Evolutionary conservation across 2,329 filamentous ascomycete species (phyloP).

Genomic region (Alternaria sp.): DNA sequence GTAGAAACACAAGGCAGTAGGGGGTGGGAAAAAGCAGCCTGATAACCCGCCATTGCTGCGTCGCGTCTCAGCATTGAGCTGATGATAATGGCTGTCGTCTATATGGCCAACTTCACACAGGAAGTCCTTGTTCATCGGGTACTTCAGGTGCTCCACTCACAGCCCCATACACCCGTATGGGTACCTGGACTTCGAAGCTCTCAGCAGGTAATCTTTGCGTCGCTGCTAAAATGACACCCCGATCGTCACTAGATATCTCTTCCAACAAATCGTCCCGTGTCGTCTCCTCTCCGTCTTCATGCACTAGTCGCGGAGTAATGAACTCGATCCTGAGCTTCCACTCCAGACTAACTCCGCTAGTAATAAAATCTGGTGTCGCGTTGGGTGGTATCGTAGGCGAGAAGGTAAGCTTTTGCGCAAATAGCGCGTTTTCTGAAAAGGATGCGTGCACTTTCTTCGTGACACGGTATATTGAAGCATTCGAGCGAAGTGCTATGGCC

Average conservation of each 20-base stretch:
- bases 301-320: slow-evolving; percentile 72
- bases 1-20: not conserved
- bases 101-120: slow-evolving; percentile 34
- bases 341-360: slow-evolving; percentile 83
- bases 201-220: slow-evolving; percentile 82
- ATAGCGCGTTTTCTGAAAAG: slow-evolving; percentile 83
- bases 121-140: slow-evolving; percentile 44
- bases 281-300: slow-evolving; percentile 44
- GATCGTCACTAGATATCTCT: slow-evolving; percentile 78
- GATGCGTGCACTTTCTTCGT: slow-evolving; percentile 83
- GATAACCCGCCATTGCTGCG: not conserved
- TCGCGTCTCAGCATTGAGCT: not conserved
- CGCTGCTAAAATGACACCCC: slow-evolving; percentile 78
- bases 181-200: slow-evolving; percentile 89
- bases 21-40: no score
- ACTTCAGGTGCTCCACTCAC: slow-evolving; percentile 54
- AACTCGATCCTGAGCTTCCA: slow-evolving; percentile 95
- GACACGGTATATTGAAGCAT: slow-evolving; percentile 84
- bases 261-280: slow-evolving; percentile 69
- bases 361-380: slow-evolving; percentile 91
- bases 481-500: slow-evolving; percentile 81
- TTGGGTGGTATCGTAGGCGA: slow-evolving; percentile 81
- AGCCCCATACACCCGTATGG: slow-evolving; percentile 78
- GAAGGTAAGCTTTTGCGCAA: slow-evolving; percentile 80
- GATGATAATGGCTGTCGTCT: not conserved